Evolutionary conservation across 2,329 filamentous ascomycete genomes (phyloP), one percentile per base, ranked within the genome.

Genomic region (Talaromyces funiculosus): DNA sequence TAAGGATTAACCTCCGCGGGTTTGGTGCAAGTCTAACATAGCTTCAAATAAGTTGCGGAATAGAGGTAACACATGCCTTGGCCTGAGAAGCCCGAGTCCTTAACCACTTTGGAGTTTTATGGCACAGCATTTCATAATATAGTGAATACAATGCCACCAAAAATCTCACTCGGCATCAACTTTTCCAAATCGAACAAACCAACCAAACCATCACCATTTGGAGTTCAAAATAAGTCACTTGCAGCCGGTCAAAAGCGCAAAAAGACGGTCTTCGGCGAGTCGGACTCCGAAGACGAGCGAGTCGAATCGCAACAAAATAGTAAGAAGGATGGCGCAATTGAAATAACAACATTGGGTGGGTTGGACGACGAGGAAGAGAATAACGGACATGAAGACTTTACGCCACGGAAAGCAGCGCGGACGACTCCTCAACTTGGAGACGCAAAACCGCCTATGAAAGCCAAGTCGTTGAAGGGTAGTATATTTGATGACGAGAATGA

Each of bases 191-290:
- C 56, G 43, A 66, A 53, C 53, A 60, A 42, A 60, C 59, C 55
- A 49, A 66, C 51, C 51, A 60, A 42, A 37, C 45, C 51, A 29
- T 62, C 66, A 40, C 61, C 62, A 14, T 57, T 64, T 63, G 47
- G 31, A 49, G 70, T 70, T 47, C 65, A 69, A n/a, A 68, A 69
- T 20, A 59, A 59, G n/a, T 14, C 45, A 4, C 64, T 68, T 31
- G 60, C 67, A n/a, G 63, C 69, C 12, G 68, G 69, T 35, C 75
- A 78, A 63, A 81, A 80, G 64, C 77, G 78, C 62, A 81, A 80
- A 68, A 78, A 77, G 62, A 73, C 74, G 12, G 73, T 80, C 37
- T 80, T 80, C 65, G 77, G 76, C 51, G 77, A 76, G 51, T 71
- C 72, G 16, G 76, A 77, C 51, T 77, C 76, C 1, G 77, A 77